Percentiles rank a stretch among this genome's conserved stretches.
These are phyloP conservation scores for Eragrostis curvula DNA, from an alignment of 176 grass and related monocot species.

Conservation along the genomic window DNA sequence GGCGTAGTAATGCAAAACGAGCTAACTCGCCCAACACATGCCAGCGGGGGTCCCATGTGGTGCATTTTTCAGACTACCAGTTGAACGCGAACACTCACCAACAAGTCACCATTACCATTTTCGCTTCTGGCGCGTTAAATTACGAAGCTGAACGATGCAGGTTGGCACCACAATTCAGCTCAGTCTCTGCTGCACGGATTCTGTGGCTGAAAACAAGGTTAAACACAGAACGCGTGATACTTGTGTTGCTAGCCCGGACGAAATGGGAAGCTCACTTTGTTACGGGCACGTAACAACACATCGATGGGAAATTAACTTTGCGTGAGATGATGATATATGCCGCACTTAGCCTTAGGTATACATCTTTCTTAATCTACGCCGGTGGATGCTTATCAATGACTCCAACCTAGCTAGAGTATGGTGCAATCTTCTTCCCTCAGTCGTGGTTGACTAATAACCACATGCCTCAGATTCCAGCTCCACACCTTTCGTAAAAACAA, in stretches of 20 bases:
- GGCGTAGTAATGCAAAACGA: too few relatives aligned
- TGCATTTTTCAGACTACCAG: too few relatives aligned
- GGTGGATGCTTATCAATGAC: conserved; percentile 8
- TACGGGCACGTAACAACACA: neutral
- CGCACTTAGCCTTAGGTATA: too few relatives aligned
- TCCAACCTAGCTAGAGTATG: neutral
- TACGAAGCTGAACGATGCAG: too few relatives aligned
- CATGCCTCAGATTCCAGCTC: neutral
- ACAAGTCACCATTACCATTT: too few relatives aligned
- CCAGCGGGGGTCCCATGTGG: too few relatives aligned
- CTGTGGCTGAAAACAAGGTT: neutral
- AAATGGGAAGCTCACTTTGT: neutral
- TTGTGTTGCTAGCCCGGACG: neutral
- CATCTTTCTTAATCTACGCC: neutral
- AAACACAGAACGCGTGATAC: neutral
- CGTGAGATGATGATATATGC: neutral
- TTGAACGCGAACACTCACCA: too few relatives aligned
- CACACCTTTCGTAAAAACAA: neutral
- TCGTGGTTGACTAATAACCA: neutral
- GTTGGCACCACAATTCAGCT: too few relatives aligned
- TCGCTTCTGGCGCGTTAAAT: too few relatives aligned
- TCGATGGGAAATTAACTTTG: neutral
- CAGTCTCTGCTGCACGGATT: neutral
- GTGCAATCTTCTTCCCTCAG: conserved; percentile 1
- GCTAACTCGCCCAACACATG: too few relatives aligned